A percentile compares a stretch with the other conserved stretches of the same genome.
These are phyloP conservation scores for Tetrahymena borealis DNA, from an alignment of 73 alveolate genomes.

Conservation along the genomic window DNA sequence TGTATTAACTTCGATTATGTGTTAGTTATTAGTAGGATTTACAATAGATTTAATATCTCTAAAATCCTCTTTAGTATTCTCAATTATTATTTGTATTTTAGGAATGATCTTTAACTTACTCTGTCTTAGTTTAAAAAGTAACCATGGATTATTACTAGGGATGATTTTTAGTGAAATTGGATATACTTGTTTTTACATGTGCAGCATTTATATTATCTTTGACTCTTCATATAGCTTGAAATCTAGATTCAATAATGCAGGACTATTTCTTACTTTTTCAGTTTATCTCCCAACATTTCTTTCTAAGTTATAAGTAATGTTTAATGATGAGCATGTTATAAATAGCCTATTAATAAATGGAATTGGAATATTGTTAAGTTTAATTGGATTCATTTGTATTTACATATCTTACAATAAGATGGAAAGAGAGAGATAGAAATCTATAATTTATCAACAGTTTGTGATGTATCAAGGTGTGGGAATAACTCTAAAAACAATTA, in stretches of 20 bases:
- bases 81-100: background rate
- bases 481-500: background rate
- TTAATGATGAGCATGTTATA: background rate
- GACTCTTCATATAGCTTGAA: background rate
- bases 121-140: background rate
- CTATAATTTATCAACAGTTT: background rate
- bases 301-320: background rate
- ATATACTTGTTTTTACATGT: background rate
- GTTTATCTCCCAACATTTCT: background rate
- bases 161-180: background rate
- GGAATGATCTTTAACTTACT: background rate
- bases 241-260: background rate
- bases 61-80: background rate
- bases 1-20: no score
- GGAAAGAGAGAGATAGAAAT: background rate
- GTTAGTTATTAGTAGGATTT: background rate
- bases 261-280: background rate
- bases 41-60: background rate
- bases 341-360: background rate
- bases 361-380: background rate
- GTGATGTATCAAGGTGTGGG: background rate
- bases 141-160: background rate
- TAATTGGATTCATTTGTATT: background rate
- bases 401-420: background rate
- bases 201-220: background rate